Percentiles rank a stretch among this genome's conserved stretches.
Evolutionary conservation across 202 grass and related monocot species (phyloP).

Genomic region (Dendrocalamus latiflorus): DNA sequence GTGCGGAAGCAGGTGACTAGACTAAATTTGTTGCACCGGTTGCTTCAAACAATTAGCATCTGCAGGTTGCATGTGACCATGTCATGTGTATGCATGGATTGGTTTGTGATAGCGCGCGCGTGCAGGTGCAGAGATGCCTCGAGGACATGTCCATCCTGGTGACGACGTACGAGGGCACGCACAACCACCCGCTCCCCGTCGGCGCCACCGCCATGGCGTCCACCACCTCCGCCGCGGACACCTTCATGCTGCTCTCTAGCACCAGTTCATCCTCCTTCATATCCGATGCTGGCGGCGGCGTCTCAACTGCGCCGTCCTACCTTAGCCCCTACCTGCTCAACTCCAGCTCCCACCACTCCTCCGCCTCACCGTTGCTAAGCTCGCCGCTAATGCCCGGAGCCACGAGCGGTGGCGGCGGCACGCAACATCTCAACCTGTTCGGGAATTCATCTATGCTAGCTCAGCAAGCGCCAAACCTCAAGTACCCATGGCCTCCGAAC

Average conservation of each 20-base stretch:
- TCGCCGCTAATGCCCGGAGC: constrained; percentile 4
- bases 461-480: constrained; percentile 17
- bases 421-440: constrained; percentile 32
- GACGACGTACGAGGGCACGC: constrained; percentile 94
- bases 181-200: constrained; percentile 93
- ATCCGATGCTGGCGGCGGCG: constrained; percentile 16
- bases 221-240: constrained; percentile 57
- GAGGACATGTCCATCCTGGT: constrained; percentile 97
- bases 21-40: neutral
- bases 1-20: neutral
- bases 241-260: constrained; percentile 68
- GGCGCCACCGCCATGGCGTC: constrained; percentile 86
- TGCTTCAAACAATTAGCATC: neutral
- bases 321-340: constrained; percentile 56
- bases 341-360: constrained; percentile 27
- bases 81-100: neutral
- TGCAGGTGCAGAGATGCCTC: constrained; percentile 83
- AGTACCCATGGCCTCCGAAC: constrained; percentile 46
- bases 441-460: constrained; percentile 16
- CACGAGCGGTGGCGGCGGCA: neutral
- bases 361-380: constrained; percentile 12
- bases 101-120: neutral
- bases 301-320: constrained; percentile 35
- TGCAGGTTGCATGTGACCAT: neutral
- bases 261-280: constrained; percentile 44